Base-by-base conservation (phyloP, 805 yeast genomes). In the Saccharomycopsis capsularis region DNA sequence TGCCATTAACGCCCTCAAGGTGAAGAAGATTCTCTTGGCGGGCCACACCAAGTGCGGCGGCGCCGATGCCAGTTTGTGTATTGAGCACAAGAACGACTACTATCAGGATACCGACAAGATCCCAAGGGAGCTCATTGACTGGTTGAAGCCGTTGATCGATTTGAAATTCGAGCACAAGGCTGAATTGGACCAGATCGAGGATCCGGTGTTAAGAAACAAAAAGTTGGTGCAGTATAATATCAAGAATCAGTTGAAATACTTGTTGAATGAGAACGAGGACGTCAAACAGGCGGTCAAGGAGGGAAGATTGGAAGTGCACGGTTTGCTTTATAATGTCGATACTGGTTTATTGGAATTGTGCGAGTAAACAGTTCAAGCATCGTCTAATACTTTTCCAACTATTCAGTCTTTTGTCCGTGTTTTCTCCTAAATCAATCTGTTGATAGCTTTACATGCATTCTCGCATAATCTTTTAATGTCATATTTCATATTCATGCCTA, bases 21-120 rank as follows among this genome's bases (percentile, higher is more conserved):
- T 91, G 36, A 75, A 73, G 56, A 87, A 85, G 61, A 79, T 90
- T 46, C 74, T 90, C 48, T 84, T 90, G 4, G 86, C 96, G 66
- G 98, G 97, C 3, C 98, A 90, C 67, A 84, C 93, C 29, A 95
- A 87, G 64, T 90, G 98, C 72, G 96, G 96, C 44, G 97, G 96
- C 27, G 79, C 87, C 44, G 79, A 85, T 79, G 88, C 95, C 21
- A 79, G 89, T 6, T 67, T 90, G 42, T 18, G 15, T 19, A 37
- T 47, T 16, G 11, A 18, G 16, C 35, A 44, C 2, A 71, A 77
- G 50, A 76, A 79, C 58, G 74, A 74, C 56, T 32, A 40, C 46
- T 70, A 81, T 30, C n/a, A n/a, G n/a, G 77, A 76, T 9, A 65
- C 68, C 55, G 42, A 57, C 1, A 62, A 66, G 47, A 53, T 69